Percentiles rank a stretch among this genome's conserved stretches.
These are phyloP conservation scores for Tetrahymena malaccensis DNA, from an alignment of 73 alveolate species.

Conservation along the genomic window DNA sequence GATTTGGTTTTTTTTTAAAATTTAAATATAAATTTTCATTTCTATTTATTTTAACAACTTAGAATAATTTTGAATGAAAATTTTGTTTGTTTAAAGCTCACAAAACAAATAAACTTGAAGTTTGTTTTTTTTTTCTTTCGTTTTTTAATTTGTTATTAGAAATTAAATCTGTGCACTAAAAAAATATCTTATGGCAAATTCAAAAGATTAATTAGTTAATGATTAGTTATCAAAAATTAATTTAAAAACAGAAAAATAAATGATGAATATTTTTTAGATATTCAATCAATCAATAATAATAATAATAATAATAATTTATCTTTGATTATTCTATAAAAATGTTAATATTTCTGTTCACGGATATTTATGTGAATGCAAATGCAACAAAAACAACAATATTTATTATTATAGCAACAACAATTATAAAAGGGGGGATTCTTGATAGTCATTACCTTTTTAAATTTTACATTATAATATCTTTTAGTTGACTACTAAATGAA, in stretches of 20 bases:
- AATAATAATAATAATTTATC: too few relatives aligned
- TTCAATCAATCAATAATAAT: too few relatives aligned
- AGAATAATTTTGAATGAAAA: too few relatives aligned
- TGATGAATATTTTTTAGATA: not conserved
- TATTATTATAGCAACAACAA: too few relatives aligned
- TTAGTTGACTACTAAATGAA: not conserved
- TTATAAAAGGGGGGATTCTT: not conserved
- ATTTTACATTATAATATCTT: not conserved
- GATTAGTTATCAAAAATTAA: not conserved
- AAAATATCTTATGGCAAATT: not conserved
- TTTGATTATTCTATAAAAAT: not conserved
- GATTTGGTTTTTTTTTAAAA: too few relatives aligned
- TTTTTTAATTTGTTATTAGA: too few relatives aligned
- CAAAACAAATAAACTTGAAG: too few relatives aligned
- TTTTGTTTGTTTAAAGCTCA: too few relatives aligned
- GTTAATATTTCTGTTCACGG: too few relatives aligned
- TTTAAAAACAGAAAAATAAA: not conserved
- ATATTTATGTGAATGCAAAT: too few relatives aligned
- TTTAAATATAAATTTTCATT: too few relatives aligned
- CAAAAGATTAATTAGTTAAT: not conserved
- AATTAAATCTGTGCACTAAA: not conserved
- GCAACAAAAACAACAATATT: not conserved
- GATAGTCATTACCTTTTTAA: not conserved
- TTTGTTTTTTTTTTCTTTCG: not conserved
- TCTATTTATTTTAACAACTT: too few relatives aligned